Evolutionary conservation across 2,329 filamentous ascomycete species (phyloP), one percentile per base, ranked within the genome.

Genomic region (Chaetomium sp.): DNA sequence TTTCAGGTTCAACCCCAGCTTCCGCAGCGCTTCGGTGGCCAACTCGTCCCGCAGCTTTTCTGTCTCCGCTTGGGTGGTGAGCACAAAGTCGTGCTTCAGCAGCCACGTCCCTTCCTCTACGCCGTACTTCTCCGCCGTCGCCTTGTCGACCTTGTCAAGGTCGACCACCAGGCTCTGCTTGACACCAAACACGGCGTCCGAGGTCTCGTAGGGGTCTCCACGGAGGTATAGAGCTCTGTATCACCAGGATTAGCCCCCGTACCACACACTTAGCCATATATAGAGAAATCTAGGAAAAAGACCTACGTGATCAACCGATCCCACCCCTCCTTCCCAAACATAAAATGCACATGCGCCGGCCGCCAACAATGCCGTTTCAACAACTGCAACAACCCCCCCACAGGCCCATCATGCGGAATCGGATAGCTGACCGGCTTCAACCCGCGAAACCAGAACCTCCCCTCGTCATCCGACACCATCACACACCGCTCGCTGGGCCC

Each of bases 401-500:
- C 89, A 0, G 91, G 90, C 7, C 88, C 89, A 70, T 95, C 89
- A 64, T 89, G 79, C 1, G 89, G 89, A 65, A 95, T 94, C 0
- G 88, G 86, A 71, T 95, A 96, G 52, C 86, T 84, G 56, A 95
- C 89, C 0, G 91, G 91, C 57, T 86, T 85, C 67, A 95, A 89
- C 0, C 86, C 89, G 65, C 84, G 85, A 75, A 95, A 95, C 85
- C 87, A 95, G 68, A 95, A 94, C 1, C 77, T 67, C 0, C 91
- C 92, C 38, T 90, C 75, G 0, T 78, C 75, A 62, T 92, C 88
- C 58, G 79, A 87, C 43, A 68, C 48, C 69, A 73, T 72, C 55
- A 92, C 78, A 55, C 86, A 88, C 43, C 89, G 76, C 48, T 89
- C 88, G 72, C 89, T 87, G 0, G 88, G 86, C 1, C 75, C 79